phyloP scores from a whole-genome alignment of 2,329 filamentous ascomycete species.

The Aspergillus aculeatinus region DNA sequence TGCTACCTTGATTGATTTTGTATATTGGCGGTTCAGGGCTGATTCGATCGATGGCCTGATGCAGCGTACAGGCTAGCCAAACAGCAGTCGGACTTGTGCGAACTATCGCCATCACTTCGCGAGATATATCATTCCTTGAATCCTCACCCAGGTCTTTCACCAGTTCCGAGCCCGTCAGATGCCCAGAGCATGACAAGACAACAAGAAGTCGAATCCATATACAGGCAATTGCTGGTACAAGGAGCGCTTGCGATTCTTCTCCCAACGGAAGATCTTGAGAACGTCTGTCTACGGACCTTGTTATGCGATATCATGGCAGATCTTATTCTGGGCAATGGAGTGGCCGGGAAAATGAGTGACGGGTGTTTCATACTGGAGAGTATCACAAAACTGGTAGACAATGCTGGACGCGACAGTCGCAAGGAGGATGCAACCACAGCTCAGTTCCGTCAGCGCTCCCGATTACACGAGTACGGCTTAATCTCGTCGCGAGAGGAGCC shows the following conservation, averaged over 20 bases:
- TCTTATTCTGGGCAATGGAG: constrained; percentile 78
- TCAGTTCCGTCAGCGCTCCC: constrained; percentile 37
- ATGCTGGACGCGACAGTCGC: constrained; percentile 35
- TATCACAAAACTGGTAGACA: constrained; percentile 67
- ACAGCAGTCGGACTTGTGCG: constrained; percentile 56
- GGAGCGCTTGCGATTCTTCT: constrained; percentile 78
- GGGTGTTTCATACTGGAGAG: constrained; percentile 87
- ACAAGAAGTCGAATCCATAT: constrained; percentile 73
- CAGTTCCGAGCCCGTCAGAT: constrained; percentile 63
- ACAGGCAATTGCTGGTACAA: constrained; percentile 84
- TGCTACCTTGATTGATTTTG: neutral
- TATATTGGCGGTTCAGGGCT: constrained; percentile 12
- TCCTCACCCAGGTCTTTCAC: constrained; percentile 76
- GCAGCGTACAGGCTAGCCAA: constrained; percentile 72
- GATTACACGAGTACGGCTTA: constrained; percentile 58
- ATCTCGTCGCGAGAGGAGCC: constrained; percentile 42
- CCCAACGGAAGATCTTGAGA: constrained; percentile 88
- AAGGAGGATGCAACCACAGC: constrained; percentile 29
- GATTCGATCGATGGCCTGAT: constrained; percentile 15
- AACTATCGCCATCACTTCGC: constrained; percentile 62
- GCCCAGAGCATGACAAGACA: constrained; percentile 59
- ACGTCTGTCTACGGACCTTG: constrained; percentile 77
- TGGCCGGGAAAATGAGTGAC: constrained; percentile 78
- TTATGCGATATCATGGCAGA: constrained; percentile 87
- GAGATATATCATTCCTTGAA: constrained; percentile 80